Percentiles rank a stretch among this genome's conserved stretches.
phyloP scores from a whole-genome alignment of 2,329 filamentous ascomycete species.

The Xylaria sp. region DNA sequence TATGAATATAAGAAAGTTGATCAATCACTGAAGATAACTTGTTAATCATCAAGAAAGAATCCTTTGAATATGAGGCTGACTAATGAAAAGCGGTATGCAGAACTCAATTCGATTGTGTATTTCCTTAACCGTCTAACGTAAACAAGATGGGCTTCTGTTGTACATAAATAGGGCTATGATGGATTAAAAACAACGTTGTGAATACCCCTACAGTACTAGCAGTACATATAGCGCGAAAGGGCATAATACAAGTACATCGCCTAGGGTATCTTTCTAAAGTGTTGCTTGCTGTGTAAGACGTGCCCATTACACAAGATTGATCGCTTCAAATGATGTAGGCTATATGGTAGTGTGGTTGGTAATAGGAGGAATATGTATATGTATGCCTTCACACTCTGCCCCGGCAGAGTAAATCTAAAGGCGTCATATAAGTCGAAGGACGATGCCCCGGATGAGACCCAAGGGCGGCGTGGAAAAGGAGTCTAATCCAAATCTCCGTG shows the following conservation, averaged over 20 bases:
- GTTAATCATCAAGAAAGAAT: not conserved
- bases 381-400: not conserved
- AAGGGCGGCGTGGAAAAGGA: not conserved
- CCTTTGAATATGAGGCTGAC: not conserved
- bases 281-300: not conserved
- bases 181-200: too few species aligned
- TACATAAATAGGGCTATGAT: too few species aligned
- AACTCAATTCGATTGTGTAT: not conserved
- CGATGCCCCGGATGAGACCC: not conserved
- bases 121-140: conserved; percentile 1
- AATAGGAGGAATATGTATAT: not conserved
- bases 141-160: conserved; percentile 13
- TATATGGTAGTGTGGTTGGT: not conserved
- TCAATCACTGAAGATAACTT: not conserved
- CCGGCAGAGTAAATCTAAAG: not conserved
- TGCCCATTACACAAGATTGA: not conserved
- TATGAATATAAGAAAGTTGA: too few species aligned
- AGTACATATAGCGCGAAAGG: too few species aligned
- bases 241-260: conserved; percentile 2
- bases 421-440: not conserved
- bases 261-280: conserved; percentile 1
- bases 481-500: not conserved
- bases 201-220: too few species aligned
- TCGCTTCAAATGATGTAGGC: not conserved
- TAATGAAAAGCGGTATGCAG: not conserved